phyloP scores from a whole-genome alignment of 495 filamentous ascomycete species.

The Talaromyces wortmannii region DNA sequence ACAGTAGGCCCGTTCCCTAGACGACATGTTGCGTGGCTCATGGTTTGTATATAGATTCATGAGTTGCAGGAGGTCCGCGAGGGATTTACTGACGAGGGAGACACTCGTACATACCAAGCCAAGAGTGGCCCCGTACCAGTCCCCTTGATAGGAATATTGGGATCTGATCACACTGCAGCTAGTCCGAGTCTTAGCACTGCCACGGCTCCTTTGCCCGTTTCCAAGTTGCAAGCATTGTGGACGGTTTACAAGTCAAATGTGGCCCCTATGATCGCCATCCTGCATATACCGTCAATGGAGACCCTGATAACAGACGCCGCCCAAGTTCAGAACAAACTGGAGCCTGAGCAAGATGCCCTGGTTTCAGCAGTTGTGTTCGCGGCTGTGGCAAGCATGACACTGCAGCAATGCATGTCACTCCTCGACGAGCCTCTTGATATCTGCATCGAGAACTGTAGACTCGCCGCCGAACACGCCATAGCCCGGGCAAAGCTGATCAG shows the following conservation, averaged over 20 bases:
- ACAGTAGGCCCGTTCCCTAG: conserved; percentile 57
- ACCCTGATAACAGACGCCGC: conserved; percentile 21
- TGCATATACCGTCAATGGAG: conserved; percentile 49
- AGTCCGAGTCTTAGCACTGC: too few species aligned
- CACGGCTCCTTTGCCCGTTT: too few species aligned
- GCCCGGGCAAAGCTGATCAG: conserved; percentile 59
- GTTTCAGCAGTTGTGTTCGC: conserved; percentile 69
- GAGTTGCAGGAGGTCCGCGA: too few species aligned
- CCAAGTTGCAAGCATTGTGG: conserved; percentile 58
- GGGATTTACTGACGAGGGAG: too few species aligned
- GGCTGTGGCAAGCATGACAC: conserved; percentile 55
- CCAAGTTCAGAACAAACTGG: conserved; percentile 33
- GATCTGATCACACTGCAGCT: too few species aligned
- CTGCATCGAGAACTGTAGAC: too few species aligned
- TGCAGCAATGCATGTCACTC: conserved; percentile 11
- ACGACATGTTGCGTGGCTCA: too few species aligned
- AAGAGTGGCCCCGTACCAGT: too few species aligned
- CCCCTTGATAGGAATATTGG: neutral
- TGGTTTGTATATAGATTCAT: too few species aligned
- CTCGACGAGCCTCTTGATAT: conserved; percentile 6
- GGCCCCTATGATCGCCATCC: conserved; percentile 53
- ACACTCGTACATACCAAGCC: too few species aligned
- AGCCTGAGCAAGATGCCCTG: conserved; percentile 47
- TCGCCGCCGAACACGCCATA: conserved; percentile 60
- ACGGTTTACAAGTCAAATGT: conserved; percentile 55